A percentile compares a stretch with the other conserved stretches of the same genome.
Conservation (phyloP, 176 grass and related monocot species). For the Triticum urartu region DNA sequence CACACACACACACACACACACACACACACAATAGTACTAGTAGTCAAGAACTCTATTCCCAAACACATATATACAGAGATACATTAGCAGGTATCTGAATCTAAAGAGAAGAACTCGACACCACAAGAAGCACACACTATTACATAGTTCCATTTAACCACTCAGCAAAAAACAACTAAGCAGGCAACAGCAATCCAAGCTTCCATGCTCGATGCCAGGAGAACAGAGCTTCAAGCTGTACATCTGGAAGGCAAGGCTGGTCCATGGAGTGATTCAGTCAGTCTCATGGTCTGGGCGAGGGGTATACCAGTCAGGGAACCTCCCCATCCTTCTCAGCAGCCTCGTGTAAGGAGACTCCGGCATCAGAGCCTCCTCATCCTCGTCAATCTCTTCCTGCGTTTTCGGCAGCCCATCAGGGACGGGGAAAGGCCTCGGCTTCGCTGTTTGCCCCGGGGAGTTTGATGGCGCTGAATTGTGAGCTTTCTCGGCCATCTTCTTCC, state of each 20-base stretch:
- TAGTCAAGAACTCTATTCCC: background rate
- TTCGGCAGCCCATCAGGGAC: constrained; percentile 75
- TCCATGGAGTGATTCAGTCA: constrained; percentile 23
- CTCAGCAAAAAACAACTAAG: background rate
- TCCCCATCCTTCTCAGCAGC: constrained; percentile 62
- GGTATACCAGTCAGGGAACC: constrained; percentile 73
- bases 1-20: background rate
- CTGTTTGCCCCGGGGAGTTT: background rate
- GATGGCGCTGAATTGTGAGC: constrained; percentile 2
- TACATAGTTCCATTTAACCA: background rate
- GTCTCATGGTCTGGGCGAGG: constrained; percentile 60
- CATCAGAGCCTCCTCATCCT: constrained; percentile 68
- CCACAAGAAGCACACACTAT: background rate
- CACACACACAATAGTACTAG: too few species aligned
- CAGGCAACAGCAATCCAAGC: background rate
- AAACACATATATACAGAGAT: background rate
- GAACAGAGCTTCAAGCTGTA: background rate
- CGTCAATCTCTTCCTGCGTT: constrained; percentile 62
- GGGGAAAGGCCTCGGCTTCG: constrained; percentile 42
- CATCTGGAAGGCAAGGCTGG: background rate
- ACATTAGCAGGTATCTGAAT: background rate
- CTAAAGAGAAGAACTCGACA: background rate
- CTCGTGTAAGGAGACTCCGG: constrained; percentile 66
- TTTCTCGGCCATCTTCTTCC: constrained; percentile 52
- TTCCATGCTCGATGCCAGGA: background rate